Evolutionary conservation across 345 rosid species (phyloP).

Genomic region (Camelina laxa): DNA sequence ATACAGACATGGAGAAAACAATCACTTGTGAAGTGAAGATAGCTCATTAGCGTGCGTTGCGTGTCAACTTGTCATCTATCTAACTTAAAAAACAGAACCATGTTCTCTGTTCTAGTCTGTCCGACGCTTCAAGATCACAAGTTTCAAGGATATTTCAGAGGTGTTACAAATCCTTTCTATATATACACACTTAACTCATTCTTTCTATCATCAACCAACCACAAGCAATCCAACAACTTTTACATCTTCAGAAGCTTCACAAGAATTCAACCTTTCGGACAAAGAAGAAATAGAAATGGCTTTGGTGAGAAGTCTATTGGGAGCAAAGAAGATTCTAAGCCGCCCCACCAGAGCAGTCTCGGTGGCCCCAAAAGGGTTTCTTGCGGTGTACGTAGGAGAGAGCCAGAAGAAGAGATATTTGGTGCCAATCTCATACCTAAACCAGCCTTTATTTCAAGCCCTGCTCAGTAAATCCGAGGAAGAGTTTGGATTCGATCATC

Average conservation of each 20-base stretch:
- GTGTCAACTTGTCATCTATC: conserved; percentile 3
- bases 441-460: conserved; percentile 49
- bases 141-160: not conserved
- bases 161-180: conserved; percentile 9
- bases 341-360: not conserved
- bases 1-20: conserved; percentile 14
- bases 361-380: conserved; percentile 41
- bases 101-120: not conserved
- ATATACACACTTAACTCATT: conserved; percentile 13
- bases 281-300: conserved; percentile 32
- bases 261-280: not conserved
- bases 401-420: conserved; percentile 46
- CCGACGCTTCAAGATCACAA: not conserved
- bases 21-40: not conserved
- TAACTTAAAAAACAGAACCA: conserved; percentile 29
- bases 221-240: not conserved
- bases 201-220: conserved; percentile 16
- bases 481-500: conserved; percentile 56
- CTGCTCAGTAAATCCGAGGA: conserved; percentile 54
- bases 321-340: conserved; percentile 18
- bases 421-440: conserved; percentile 52
- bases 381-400: conserved; percentile 58
- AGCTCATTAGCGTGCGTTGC: not conserved
- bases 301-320: conserved; percentile 19
- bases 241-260: conserved; percentile 15